Conservation (phyloP, 208 protist genomes). For the Acanthamoeba lugdunensis region DNA sequence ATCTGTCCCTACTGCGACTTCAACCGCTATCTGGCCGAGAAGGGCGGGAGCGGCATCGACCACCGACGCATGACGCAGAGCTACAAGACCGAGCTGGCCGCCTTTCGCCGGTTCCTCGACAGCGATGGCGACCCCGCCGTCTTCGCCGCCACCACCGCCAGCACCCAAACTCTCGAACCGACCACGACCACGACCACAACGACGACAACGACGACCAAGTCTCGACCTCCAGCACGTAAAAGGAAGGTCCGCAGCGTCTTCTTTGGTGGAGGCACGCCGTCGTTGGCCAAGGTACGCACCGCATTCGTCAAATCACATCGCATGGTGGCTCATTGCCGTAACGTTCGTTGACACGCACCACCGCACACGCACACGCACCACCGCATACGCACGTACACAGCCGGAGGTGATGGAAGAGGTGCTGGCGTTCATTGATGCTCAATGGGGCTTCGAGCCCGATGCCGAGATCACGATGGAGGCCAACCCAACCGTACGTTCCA, state of each 20-base stretch:
- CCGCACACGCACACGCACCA: neutral
- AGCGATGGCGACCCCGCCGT: neutral
- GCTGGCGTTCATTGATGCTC: conserved; percentile 17
- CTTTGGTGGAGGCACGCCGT: conserved; percentile 81
- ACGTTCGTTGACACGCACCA: neutral
- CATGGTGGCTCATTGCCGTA: too few species aligned
- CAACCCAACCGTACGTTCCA: conserved; percentile 69
- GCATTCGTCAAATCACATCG: neutral
- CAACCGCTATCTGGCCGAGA: conserved; percentile 75
- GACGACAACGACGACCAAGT: too few species aligned
- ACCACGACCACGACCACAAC: neutral
- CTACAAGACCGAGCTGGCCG: conserved; percentile 21
- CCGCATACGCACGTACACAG: neutral
- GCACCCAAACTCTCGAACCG: neutral
- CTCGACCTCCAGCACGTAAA: too few species aligned
- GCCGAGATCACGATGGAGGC: conserved; percentile 78
- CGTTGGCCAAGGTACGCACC: conserved; percentile 59
- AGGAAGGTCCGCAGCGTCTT: conserved; percentile 71
- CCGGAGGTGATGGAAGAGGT: conserved; percentile 59
- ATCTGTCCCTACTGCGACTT: conserved; percentile 82
- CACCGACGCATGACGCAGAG: conserved; percentile 66
- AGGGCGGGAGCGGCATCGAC: conserved; percentile 71
- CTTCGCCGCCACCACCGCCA: neutral
- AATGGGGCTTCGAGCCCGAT: neutral
- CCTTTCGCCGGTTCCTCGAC: neutral